These are phyloP conservation scores for Mycena venus DNA, from an alignment of 768 basidiomycete species.

Conservation along the genomic window DNA sequence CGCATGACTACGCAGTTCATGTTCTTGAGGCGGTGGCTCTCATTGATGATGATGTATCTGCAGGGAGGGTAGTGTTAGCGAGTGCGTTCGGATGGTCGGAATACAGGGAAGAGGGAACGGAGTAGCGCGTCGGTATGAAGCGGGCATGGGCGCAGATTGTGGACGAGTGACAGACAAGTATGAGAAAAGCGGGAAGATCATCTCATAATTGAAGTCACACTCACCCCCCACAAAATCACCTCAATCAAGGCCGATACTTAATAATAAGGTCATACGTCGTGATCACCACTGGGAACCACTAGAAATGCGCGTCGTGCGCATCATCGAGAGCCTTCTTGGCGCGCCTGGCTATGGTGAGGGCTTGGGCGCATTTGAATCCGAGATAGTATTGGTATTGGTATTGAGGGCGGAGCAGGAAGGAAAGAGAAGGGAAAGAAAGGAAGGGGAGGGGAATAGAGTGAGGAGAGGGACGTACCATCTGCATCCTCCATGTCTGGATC, in stretches of 20 bases:
- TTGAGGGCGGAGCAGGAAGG: too few relatives aligned
- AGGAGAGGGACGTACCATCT: neutral
- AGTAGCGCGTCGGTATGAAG: too few relatives aligned
- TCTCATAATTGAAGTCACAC: too few relatives aligned
- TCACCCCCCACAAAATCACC: conserved; percentile 43
- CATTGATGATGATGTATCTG: conserved; percentile 97
- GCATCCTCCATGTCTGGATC: neutral
- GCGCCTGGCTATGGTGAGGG: neutral
- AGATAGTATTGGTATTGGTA: too few relatives aligned
- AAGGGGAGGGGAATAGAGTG: too few relatives aligned
- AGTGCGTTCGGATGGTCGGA: neutral
- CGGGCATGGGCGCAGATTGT: too few relatives aligned
- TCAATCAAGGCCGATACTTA: conserved; percentile 65
- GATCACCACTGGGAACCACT: conserved; percentile 80
- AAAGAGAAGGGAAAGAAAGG: too few relatives aligned
- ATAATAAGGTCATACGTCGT: conserved; percentile 97
- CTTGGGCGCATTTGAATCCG: too few relatives aligned
- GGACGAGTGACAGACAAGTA: too few relatives aligned
- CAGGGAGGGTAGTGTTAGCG: conserved; percentile 41
- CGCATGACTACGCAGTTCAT: conserved; percentile 90
- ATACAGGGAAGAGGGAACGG: neutral
- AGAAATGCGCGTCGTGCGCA: conserved; percentile 17
- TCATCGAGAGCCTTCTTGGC: conserved; percentile 21
- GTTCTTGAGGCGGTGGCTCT: conserved; percentile 96
- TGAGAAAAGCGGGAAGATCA: too few relatives aligned